Percentiles rank a stretch among this genome's conserved stretches.
These are phyloP conservation scores for Blumeria graminis DNA, from an alignment of 2,329 filamentous ascomycete genomes.

Conservation along the genomic window DNA sequence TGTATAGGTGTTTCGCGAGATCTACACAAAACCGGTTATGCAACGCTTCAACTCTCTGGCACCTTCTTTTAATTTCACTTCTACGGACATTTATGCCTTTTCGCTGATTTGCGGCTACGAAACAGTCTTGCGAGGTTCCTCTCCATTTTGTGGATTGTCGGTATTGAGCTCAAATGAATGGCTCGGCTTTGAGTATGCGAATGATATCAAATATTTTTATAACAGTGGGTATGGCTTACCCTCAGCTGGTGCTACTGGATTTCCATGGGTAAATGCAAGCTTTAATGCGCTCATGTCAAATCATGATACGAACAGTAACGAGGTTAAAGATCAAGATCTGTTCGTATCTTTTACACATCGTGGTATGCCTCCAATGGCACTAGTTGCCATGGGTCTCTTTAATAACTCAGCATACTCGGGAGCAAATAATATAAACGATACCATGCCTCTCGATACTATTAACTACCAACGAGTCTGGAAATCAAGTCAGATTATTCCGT, in stretches of 20 bases:
- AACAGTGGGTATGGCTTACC: constrained; percentile 27
- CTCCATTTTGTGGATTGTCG: constrained; percentile 21
- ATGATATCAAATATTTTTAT: constrained; percentile 25
- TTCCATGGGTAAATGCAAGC: constrained; percentile 28
- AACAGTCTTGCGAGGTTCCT: constrained; percentile 23
- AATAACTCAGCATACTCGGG: constrained; percentile 26
- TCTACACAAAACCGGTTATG: constrained; percentile 26
- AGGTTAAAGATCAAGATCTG: constrained; percentile 20
- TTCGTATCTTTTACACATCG: constrained; percentile 31
- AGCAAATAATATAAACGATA: constrained; percentile 22
- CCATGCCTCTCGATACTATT: constrained; percentile 23
- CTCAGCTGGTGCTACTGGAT: constrained; percentile 22
- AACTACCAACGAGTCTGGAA: constrained; percentile 26
- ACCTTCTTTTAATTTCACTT: constrained; percentile 27
- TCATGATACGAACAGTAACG: constrained; percentile 14
- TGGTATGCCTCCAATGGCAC: constrained; percentile 26
- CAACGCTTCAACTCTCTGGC: constrained; percentile 21
- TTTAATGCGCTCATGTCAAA: constrained; percentile 16
- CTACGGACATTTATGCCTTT: constrained; percentile 25
- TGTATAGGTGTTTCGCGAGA: constrained; percentile 16
- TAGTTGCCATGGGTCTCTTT: constrained; percentile 28
- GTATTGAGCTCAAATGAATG: constrained; percentile 23
- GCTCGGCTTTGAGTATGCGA: constrained; percentile 25
- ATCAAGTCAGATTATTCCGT: constrained; percentile 26
- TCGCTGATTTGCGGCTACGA: constrained; percentile 26